These are phyloP conservation scores for Ophiostoma piceae DNA, from an alignment of 2,329 filamentous ascomycete species.

Conservation along the genomic window DNA sequence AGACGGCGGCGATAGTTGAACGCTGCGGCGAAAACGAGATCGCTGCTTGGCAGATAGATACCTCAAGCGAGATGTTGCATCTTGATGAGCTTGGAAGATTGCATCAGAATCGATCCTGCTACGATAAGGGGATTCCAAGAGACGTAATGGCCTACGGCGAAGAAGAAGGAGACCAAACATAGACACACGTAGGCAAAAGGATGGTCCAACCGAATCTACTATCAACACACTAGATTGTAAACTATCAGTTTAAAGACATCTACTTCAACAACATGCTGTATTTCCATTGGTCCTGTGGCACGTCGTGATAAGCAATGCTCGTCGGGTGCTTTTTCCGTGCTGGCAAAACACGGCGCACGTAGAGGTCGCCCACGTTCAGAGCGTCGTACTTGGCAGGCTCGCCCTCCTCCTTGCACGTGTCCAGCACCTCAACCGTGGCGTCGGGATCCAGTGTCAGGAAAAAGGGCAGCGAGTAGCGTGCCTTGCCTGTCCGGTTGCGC, in stretches of 20 bases:
- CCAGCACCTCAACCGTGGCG: slow-evolving; percentile 26
- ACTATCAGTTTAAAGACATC: neutral
- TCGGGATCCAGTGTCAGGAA: slow-evolving; percentile 48
- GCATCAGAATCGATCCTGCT: neutral
- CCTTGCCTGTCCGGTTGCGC: slow-evolving; percentile 38
- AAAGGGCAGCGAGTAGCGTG: slow-evolving; percentile 52
- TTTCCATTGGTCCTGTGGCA: slow-evolving; percentile 15
- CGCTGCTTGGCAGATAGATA: neutral
- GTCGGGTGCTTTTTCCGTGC: slow-evolving; percentile 19
- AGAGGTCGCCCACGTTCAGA: slow-evolving; percentile 4
- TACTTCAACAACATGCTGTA: slow-evolving; percentile 15
- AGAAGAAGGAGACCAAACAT: neutral
- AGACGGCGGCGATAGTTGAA: neutral
- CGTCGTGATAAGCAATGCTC: slow-evolving; percentile 15
- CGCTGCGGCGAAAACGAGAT: neutral
- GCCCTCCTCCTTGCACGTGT: neutral
- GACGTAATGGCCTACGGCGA: neutral
- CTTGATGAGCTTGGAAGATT: neutral
- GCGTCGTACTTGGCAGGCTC: slow-evolving; percentile 8
- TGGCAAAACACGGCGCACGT: slow-evolving; percentile 1
- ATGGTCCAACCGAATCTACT: neutral
- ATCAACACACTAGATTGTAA: neutral
- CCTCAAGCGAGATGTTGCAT: neutral
- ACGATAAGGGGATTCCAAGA: neutral
- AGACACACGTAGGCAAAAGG: neutral